Base-by-base conservation (phyloP, 805 yeast genomes). In the Candida ascalaphidarum region DNA sequence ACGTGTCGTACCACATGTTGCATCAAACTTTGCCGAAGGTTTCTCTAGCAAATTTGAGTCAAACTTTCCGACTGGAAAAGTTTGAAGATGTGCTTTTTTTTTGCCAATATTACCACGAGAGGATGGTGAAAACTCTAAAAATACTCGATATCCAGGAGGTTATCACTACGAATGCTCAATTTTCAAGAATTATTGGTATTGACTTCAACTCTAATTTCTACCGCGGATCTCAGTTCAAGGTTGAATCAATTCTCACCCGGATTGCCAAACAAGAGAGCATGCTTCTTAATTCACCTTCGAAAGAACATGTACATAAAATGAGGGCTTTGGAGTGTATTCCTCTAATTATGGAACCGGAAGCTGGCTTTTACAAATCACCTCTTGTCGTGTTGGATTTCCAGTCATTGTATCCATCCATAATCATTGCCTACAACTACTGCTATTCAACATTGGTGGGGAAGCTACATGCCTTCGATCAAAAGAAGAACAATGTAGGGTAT, bases 381-480 rank as follows among this genome's bases (percentile, higher is more conserved):
- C 60, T 92, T 17, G 71, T 88, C 11, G 97, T 92, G 0, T 55
- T 92, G 13, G 98, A 92, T 50, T 92, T 92, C 45, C 95, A 89
- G 43, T 85, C 96, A 0, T 64, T 92, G 27, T 92, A 92, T 47
- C 98, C 98, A 0, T 88, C 97, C 0, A 66, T 92, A 46, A 88
- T 92, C 95, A 92, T 94, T 94, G 98, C 99, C 0, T 97, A 92
- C 55, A 92, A 92, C 52, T 61, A 92, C 34, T 89, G 95, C 45
- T 83, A 74, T 41, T 76, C 89, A 0, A 82, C 92, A 0, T 46
- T 81, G 27, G 31, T 82, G 2, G 89, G 92, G 1, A 60, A 74
- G 30, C 47, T 82, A 14, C 61, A 70, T 27, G 76, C 74, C 7
- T 69, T 72, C 38, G 52, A 61, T 16, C 67, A 68, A 0, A 44